Conservation (phyloP, 208 protist species). For the Crithidia thermophila region DNA sequence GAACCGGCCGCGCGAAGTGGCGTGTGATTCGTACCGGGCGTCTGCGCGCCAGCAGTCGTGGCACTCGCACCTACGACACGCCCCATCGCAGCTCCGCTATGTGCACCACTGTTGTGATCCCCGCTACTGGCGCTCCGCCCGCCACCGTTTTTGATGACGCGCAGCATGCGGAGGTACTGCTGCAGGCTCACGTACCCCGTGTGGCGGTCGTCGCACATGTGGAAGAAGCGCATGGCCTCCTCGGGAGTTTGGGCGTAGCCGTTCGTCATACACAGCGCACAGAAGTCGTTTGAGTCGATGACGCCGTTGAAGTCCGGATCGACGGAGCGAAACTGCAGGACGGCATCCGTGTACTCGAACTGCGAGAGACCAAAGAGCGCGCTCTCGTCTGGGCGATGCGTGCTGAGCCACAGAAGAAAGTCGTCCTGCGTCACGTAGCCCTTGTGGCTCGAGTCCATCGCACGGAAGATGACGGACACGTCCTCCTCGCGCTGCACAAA, state of each 20-base stretch:
- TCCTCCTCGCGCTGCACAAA: constrained; percentile 67
- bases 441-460: constrained; percentile 60
- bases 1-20: constrained; percentile 1
- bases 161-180: constrained; percentile 35
- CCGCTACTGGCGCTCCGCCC: neutral
- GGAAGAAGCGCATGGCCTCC: constrained; percentile 42
- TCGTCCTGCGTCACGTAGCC: constrained; percentile 58
- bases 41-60: neutral
- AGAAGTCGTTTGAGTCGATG: constrained; percentile 60
- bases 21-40: neutral
- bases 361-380: constrained; percentile 75
- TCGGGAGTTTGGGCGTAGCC: constrained; percentile 29
- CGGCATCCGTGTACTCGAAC: constrained; percentile 77
- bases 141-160: constrained; percentile 16
- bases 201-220: constrained; percentile 29
- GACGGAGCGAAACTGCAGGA: constrained; percentile 84
- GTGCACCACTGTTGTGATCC: neutral
- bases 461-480: constrained; percentile 63
- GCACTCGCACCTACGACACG: neutral
- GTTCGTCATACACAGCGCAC: constrained; percentile 36
- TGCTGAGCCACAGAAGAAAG: constrained; percentile 72
- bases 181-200: constrained; percentile 35
- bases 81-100: neutral
- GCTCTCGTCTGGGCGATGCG: constrained; percentile 70
- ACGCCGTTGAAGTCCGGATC: constrained; percentile 73